Percentiles rank a stretch among this genome's conserved stretches.
These are phyloP conservation scores for Tetradesmus lagerheimii DNA, from an alignment of 139 green algal species.

Conservation along the genomic window DNA sequence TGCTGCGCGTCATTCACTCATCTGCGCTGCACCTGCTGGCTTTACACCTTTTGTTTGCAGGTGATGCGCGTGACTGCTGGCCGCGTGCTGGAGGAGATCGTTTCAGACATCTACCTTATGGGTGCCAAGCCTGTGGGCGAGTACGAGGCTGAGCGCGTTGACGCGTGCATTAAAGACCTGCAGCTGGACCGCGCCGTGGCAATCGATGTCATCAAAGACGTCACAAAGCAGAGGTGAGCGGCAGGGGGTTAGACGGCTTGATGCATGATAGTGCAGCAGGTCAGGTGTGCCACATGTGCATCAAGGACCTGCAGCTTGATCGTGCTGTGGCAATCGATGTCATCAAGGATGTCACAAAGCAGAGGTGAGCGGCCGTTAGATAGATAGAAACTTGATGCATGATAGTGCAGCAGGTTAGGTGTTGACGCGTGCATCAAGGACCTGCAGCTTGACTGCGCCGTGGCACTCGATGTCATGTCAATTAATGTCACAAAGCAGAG, in stretches of 20 bases:
- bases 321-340: constrained; percentile 51
- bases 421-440: constrained; percentile 61
- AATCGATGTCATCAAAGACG: constrained; percentile 55
- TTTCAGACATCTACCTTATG: constrained; percentile 64
- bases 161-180: constrained; percentile 76
- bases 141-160: constrained; percentile 64
- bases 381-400: too few relatives aligned
- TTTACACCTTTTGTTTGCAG: constrained; percentile 12
- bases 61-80: constrained; percentile 53
- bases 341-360: constrained; percentile 51
- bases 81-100: constrained; percentile 59
- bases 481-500: constrained; percentile 51
- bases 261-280: too few relatives aligned
- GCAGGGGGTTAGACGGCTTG: too few relatives aligned
- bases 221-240: constrained; percentile 57
- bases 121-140: constrained; percentile 66
- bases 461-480: constrained; percentile 57
- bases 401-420: too few relatives aligned
- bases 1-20: too few relatives aligned
- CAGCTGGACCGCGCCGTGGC: constrained; percentile 63
- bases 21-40: neutral
- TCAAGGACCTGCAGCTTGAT: constrained; percentile 82
- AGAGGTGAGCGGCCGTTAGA: constrained; percentile 27
- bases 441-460: constrained; percentile 73
- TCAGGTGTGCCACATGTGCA: too few relatives aligned